Evolutionary conservation across 495 filamentous ascomycete species (phyloP), one percentile per base, ranked within the genome.

Genomic region (Astrocystis sublimbata): DNA sequence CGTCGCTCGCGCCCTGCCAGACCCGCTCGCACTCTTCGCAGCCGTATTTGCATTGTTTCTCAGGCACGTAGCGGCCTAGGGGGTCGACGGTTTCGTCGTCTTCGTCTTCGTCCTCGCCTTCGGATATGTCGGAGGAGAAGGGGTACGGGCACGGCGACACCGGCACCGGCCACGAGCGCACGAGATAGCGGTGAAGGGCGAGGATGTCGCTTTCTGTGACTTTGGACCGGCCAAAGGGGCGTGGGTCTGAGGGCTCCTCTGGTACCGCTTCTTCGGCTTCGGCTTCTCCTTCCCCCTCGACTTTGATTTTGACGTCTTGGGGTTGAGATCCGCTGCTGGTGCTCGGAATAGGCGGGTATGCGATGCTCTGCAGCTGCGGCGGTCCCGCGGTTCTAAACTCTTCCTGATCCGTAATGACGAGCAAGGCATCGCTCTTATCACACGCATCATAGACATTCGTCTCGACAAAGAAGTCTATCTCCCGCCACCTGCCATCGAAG

Each of bases 371-470:
- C n/a, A n/a, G n/a, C n/a, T n/a, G n/a, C n/a, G n/a, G 58, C 0
- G 40, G 21, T 42, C 49, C 49, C 8, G 68, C 67, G 62, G 74
- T 78, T 41, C 72, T 70, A 71, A 90, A 89, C 58, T 87, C 83
- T 49, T 88, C 83, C 72, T 84, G 88, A 41, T 89, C 87, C 4
- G 87, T 90, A 26, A 84, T 79, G 58, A 89, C 79, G 43, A 88
- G 68, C 15, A 87, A 64, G 15, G 86, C 86, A 46, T 85, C 74
- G 19, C 78, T 78, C 17, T 69, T 75, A 7, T 63, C 60, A 62
- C 83, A 86, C 2, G 86, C 86, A 31, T 76, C 68, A 54, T 86
- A 84, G 1, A 81, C 76, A 24, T 81, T 74, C n/a, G 69, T 68
- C 8, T 69, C 68, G 30, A 79, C 28, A 45, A 9, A 3, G 8